These are phyloP conservation scores for Ulmus americana DNA, from an alignment of 331 rosid genomes.

Conservation along the genomic window DNA sequence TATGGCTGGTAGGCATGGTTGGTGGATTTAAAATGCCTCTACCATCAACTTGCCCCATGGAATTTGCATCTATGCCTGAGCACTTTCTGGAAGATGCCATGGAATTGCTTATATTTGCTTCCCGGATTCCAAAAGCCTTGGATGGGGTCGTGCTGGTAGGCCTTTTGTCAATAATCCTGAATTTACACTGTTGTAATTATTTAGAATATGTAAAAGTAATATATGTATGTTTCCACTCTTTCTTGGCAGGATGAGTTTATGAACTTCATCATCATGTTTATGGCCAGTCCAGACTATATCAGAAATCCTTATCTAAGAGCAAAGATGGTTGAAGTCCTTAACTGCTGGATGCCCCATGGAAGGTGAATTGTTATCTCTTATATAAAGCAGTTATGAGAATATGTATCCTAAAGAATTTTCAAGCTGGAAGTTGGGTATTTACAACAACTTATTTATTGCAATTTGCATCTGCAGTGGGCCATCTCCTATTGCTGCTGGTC, in stretches of 20 bases:
- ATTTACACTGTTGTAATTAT: slow-evolving; percentile 4
- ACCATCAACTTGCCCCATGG: slow-evolving; percentile 68
- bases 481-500: slow-evolving; percentile 50
- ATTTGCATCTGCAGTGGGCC: slow-evolving; percentile 52
- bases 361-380: slow-evolving; percentile 47
- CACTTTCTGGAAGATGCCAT: slow-evolving; percentile 98
- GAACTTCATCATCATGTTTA: slow-evolving; percentile 96
- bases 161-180: slow-evolving; percentile 10
- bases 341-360: slow-evolving; percentile 95
- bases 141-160: slow-evolving; percentile 82
- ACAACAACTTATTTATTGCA: not conserved
- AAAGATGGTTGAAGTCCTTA: slow-evolving; percentile 97
- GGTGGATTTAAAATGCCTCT: slow-evolving; percentile 99
- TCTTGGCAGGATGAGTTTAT: slow-evolving; percentile 83
- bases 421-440: slow-evolving; percentile 25
- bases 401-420: slow-evolving; percentile 12
- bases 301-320: slow-evolving; percentile 93
- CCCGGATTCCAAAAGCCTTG: slow-evolving; percentile 92
- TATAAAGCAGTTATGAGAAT: not conserved
- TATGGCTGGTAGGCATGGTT: slow-evolving; percentile 90
- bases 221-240: slow-evolving; percentile 10
- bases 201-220: not conserved
- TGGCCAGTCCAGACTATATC: slow-evolving; percentile 84
- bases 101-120: slow-evolving; percentile 95
- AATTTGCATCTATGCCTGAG: slow-evolving; percentile 89